Evolutionary conservation across 495 filamentous ascomycete species (phyloP).

Genomic region (Schizothecium vesticola): DNA sequence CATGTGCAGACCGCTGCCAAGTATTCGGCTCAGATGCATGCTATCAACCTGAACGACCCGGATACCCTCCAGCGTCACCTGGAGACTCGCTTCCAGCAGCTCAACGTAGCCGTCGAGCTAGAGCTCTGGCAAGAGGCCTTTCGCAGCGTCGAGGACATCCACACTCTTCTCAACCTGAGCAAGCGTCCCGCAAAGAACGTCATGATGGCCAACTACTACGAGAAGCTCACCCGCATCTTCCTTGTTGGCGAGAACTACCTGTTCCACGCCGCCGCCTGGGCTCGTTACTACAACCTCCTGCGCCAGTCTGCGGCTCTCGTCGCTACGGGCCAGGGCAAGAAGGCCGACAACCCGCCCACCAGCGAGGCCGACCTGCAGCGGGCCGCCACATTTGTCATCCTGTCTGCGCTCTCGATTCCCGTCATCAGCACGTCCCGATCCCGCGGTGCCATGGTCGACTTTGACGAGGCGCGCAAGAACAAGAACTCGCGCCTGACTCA

Average conservation of each 20-base stretch:
- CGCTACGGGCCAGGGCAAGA: conserved; percentile 82
- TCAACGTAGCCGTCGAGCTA: conserved; percentile 96
- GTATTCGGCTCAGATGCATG: conserved; percentile 97
- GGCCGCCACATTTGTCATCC: conserved; percentile 90
- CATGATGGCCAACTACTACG: conserved; percentile 99
- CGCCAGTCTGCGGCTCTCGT: conserved; percentile 83
- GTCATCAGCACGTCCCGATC: conserved; percentile 98
- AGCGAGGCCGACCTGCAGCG: conserved; percentile 78
- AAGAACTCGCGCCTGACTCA: conserved; percentile 97
- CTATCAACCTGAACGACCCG: conserved; percentile 95
- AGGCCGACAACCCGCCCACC: conserved; percentile 82
- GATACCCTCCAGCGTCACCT: conserved; percentile 96
- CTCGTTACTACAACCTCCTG: conserved; percentile 92
- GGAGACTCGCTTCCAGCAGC: conserved; percentile 95
- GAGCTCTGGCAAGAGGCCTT: conserved; percentile 99
- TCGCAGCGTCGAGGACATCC: conserved; percentile 97
- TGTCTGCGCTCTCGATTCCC: conserved; percentile 91
- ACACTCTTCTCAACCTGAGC: conserved; percentile 96
- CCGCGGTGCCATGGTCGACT: conserved; percentile 89
- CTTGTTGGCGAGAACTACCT: conserved; percentile 98
- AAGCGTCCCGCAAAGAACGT: conserved; percentile 98
- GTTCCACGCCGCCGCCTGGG: conserved; percentile 97
- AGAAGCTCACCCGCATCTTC: conserved; percentile 97
- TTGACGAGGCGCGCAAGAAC: conserved; percentile 95
- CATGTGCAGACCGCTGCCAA: conserved; percentile 99